These are phyloP conservation scores for Vitis hybrid DNA, from an alignment of 177 flowering plant genomes.

Conservation along the genomic window DNA sequence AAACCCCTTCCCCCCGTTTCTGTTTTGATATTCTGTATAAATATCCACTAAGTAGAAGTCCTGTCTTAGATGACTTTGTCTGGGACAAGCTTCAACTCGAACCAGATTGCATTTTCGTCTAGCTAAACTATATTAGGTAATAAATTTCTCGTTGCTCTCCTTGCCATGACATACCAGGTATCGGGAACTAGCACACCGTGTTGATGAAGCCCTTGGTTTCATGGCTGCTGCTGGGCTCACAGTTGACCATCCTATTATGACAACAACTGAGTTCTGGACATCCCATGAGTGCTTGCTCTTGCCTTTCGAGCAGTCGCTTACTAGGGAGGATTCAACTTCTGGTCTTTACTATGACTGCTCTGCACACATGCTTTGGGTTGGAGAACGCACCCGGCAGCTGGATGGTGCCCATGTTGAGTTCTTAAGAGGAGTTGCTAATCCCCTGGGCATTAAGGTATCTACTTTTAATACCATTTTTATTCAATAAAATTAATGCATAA, in stretches of 20 bases:
- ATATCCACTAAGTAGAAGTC: too few relatives aligned
- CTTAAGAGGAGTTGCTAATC: constrained; percentile 83
- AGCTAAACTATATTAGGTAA: too few relatives aligned
- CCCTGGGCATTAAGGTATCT: constrained; percentile 85
- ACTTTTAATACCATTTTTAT: neutral
- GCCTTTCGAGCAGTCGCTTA: constrained; percentile 89
- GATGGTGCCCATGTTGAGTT: constrained; percentile 96
- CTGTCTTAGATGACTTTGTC: too few relatives aligned
- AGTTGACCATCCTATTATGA: constrained; percentile 84
- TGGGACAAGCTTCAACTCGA: too few relatives aligned
- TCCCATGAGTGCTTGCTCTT: constrained; percentile 89
- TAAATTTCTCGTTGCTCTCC: neutral
- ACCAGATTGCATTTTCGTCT: too few relatives aligned
- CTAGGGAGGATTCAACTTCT: constrained; percentile 83
- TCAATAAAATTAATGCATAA: neutral
- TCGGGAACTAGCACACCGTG: constrained; percentile 77
- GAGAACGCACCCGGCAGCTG: constrained; percentile 86
- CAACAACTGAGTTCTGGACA: constrained; percentile 89
- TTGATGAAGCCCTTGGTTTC: constrained; percentile 92
- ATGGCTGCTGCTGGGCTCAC: constrained; percentile 94
- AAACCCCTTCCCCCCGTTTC: too few relatives aligned
- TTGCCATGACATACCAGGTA: constrained; percentile 45
- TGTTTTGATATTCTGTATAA: too few relatives aligned
- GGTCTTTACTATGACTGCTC: constrained; percentile 89
- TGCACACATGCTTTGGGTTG: constrained; percentile 93